These are phyloP conservation scores for Trichophyton simii DNA, from an alignment of 2,329 filamentous ascomycete species.

Conservation along the genomic window DNA sequence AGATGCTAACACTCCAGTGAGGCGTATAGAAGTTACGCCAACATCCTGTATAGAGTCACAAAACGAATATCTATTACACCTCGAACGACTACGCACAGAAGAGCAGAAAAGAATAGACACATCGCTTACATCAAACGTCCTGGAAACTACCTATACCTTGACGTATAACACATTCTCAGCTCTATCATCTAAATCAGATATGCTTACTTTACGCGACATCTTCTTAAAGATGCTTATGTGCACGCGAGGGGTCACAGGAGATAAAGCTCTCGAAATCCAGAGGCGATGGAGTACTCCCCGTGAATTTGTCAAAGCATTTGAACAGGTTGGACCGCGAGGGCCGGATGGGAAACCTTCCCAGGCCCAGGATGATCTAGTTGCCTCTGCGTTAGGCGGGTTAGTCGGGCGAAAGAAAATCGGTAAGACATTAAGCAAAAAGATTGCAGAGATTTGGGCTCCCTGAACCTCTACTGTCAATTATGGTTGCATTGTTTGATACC, in stretches of 20 bases:
- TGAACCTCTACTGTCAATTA: background rate
- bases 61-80: slow-evolving; percentile 53
- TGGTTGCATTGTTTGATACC: background rate
- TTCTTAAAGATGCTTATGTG: slow-evolving; percentile 83
- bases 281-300: slow-evolving; percentile 63
- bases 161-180: slow-evolving; percentile 60
- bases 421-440: slow-evolving; percentile 52
- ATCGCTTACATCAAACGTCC: slow-evolving; percentile 24
- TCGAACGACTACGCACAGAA: slow-evolving; percentile 46
- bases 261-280: slow-evolving; percentile 70
- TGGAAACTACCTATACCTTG: slow-evolving; percentile 42
- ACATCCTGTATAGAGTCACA: slow-evolving; percentile 46
- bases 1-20: slow-evolving; percentile 10
- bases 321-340: slow-evolving; percentile 36
- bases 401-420: slow-evolving; percentile 57
- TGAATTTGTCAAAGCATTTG: slow-evolving; percentile 58
- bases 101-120: slow-evolving; percentile 32
- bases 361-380: slow-evolving; percentile 49
- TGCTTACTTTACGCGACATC: slow-evolving; percentile 59
- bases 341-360: slow-evolving; percentile 34
- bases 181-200: slow-evolving; percentile 61
- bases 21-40: slow-evolving; percentile 50
- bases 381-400: slow-evolving; percentile 42
- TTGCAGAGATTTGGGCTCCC: slow-evolving; percentile 58
- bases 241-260: slow-evolving; percentile 58